Conservation (phyloP, 2,329 filamentous ascomycete genomes). For the Hymenoscyphus linearis region DNA sequence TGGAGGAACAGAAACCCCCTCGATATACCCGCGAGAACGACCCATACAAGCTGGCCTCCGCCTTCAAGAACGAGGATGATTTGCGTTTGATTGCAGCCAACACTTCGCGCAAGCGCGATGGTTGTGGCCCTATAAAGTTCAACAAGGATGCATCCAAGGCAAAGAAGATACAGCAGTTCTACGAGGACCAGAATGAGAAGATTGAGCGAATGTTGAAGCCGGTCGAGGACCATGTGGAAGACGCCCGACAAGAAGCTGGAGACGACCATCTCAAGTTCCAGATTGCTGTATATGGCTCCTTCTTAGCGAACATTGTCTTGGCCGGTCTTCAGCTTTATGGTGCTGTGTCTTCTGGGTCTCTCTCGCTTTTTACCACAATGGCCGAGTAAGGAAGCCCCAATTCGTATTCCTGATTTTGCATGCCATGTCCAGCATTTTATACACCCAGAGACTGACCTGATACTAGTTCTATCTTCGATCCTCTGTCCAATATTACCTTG, state of each 20-base stretch:
- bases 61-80: constrained; percentile 72
- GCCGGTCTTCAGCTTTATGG: constrained; percentile 82
- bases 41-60: constrained; percentile 72
- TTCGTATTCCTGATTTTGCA: not conserved
- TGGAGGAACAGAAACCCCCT: constrained; percentile 36
- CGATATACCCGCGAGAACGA: constrained; percentile 53
- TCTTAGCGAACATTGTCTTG: constrained; percentile 75
- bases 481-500: constrained; percentile 79
- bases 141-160: constrained; percentile 36
- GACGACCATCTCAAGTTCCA: constrained; percentile 75
- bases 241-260: constrained; percentile 68
- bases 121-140: constrained; percentile 35
- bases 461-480: constrained; percentile 72
- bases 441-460: not conserved
- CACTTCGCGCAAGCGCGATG: constrained; percentile 68
- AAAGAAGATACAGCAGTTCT: constrained; percentile 66
- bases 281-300: constrained; percentile 61
- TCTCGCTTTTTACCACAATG: constrained; percentile 96
- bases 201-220: constrained; percentile 89
- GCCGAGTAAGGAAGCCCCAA: constrained; percentile 50
- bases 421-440: not conserved
- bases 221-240: constrained; percentile 82
- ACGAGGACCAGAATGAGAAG: constrained; percentile 85
- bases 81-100: constrained; percentile 76
- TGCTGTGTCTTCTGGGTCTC: constrained; percentile 78